Percentiles rank a stretch among this genome's conserved stretches.
These are phyloP conservation scores for Leonotis leonurus DNA, from an alignment of 257 asterid species.

Conservation along the genomic window DNA sequence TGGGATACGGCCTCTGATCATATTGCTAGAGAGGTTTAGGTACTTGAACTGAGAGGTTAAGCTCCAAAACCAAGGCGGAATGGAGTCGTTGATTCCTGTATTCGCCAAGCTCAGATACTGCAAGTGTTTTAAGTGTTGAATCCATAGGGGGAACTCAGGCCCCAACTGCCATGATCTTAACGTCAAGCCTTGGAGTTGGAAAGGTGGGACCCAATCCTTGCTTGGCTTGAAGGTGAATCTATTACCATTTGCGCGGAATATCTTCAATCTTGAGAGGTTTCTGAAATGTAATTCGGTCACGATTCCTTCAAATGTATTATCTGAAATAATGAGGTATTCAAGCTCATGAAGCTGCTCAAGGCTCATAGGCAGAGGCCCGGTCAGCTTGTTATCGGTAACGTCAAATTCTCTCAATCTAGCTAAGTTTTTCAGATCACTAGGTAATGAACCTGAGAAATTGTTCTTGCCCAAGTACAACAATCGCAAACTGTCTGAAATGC, in stretches of 20 bases:
- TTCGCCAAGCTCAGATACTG: background rate
- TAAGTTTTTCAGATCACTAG: background rate
- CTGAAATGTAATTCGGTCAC: conserved; percentile 16
- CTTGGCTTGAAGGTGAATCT: conserved; percentile 10
- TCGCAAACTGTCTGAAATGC: background rate
- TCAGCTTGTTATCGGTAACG: background rate
- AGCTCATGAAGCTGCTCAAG: conserved; percentile 2
- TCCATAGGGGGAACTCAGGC: conserved; percentile 23
- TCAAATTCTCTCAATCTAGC: conserved; percentile 4
- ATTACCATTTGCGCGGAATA: conserved; percentile 10
- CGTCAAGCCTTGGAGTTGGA: conserved; percentile 15
- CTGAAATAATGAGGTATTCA: conserved; percentile 5
- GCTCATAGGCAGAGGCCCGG: conserved; percentile 5
- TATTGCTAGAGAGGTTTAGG: conserved; percentile 10
- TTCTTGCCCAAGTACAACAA: background rate
- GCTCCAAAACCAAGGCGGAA: conserved; percentile 28
- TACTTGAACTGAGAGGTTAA: background rate
- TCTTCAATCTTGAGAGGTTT: conserved; percentile 17
- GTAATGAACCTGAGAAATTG: conserved; percentile 2
- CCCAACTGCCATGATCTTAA: conserved; percentile 17
- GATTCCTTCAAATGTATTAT: conserved; percentile 12
- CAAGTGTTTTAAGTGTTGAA: conserved; percentile 16
- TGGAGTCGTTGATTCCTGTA: conserved; percentile 11
- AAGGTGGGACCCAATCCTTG: conserved; percentile 25
- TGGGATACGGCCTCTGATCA: conserved; percentile 5